A percentile compares a stretch with the other conserved stretches of the same genome.
Evolutionary conservation across 169 alveolate genomes (phyloP).

Genomic region (Plasmodium berghei): DNA sequence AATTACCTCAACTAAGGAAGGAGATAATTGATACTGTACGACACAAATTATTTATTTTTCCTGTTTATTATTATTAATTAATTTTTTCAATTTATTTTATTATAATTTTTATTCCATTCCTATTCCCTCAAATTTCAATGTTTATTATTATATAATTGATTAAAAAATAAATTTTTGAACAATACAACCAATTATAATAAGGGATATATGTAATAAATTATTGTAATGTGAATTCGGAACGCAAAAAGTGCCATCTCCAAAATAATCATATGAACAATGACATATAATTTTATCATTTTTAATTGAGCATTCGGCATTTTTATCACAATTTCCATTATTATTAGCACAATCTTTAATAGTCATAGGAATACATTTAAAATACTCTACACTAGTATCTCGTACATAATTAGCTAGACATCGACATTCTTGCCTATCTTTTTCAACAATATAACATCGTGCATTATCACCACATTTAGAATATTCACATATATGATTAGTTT

Average conservation of each 20-base stretch:
- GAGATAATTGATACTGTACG: no score
- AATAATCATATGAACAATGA: constrained; percentile 18
- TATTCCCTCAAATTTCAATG: no score
- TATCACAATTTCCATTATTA: constrained; percentile 59
- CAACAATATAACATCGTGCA: constrained; percentile 71
- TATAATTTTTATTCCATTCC: no score
- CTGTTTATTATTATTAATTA: no score
- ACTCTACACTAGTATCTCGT: constrained; percentile 27
- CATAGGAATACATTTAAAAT: constrained; percentile 62
- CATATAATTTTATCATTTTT: constrained; percentile 22
- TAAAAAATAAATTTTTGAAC: constrained; percentile 25
- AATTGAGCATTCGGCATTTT: constrained; percentile 61
- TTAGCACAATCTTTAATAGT: constrained; percentile 13
- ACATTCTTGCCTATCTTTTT: constrained; percentile 58
- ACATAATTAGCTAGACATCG: constrained; percentile 61
- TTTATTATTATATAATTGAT: no score
- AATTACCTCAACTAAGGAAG: no score
- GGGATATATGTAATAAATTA: no score
- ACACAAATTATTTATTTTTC: no score
- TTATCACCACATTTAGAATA: constrained; percentile 68
- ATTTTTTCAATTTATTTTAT: no score
- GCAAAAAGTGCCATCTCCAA: constrained; percentile 76
- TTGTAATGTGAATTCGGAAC: constrained; percentile 24
- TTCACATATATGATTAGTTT: constrained; percentile 48
- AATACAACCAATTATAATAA: not conserved